Evolutionary conservation across 805 yeast genomes (phyloP).

Genomic region (Starmerella roubikii): DNA sequence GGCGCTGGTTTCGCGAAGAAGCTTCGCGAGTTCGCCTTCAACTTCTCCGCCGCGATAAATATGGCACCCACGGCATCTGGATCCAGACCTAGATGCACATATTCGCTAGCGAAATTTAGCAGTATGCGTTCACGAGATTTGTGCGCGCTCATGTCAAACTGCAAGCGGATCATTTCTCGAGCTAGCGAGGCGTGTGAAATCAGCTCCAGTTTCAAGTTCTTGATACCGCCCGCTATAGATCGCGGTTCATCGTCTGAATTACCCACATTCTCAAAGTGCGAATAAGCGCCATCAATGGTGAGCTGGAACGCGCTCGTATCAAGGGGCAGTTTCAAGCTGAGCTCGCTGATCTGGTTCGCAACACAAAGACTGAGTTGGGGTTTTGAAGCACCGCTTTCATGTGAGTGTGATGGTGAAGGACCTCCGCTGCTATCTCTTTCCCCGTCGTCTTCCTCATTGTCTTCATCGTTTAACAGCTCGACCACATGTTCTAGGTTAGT

Average conservation of each 20-base stretch:
- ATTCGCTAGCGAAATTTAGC: slow-evolving; percentile 14
- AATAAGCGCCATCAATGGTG: slow-evolving; percentile 2
- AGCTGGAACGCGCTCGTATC: slow-evolving; percentile 14
- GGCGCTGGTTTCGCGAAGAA: background rate
- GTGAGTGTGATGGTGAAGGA: background rate
- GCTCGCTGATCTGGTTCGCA: slow-evolving; percentile 3
- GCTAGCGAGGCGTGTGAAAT: background rate
- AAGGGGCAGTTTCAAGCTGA: slow-evolving; percentile 12
- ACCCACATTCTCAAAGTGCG: slow-evolving; percentile 3
- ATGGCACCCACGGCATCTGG: slow-evolving; percentile 18
- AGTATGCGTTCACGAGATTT: slow-evolving; percentile 5
- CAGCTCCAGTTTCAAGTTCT: slow-evolving; percentile 8
- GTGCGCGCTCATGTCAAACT: slow-evolving; percentile 4
- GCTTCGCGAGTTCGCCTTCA: slow-evolving; percentile 6
- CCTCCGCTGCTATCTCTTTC: background rate
- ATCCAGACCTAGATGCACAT: slow-evolving; percentile 13
- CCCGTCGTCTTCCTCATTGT: background rate
- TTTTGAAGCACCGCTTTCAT: background rate
- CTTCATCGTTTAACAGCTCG: background rate
- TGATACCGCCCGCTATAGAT: slow-evolving; percentile 3
- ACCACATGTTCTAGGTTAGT: background rate
- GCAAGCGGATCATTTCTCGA: slow-evolving; percentile 11
- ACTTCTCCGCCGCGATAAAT: slow-evolving; percentile 11
- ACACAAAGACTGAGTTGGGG: slow-evolving; percentile 2
- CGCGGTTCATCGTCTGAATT: background rate